These are phyloP conservation scores for Puccinia coronata DNA, from an alignment of 1,284 basidiomycete genomes.

Conservation along the genomic window DNA sequence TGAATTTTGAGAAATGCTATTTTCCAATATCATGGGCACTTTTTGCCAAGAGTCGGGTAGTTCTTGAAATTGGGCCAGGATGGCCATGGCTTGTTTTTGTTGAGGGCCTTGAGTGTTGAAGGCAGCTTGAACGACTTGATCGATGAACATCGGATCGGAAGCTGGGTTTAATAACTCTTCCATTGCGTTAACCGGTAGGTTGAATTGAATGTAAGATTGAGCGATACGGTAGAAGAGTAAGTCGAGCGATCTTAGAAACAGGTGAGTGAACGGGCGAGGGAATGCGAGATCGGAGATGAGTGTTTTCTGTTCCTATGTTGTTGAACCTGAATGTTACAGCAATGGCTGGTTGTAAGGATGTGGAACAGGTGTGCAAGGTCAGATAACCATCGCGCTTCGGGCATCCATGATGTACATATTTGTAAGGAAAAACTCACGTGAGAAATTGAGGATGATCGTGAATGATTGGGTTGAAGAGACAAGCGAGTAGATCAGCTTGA, in stretches of 20 bases:
- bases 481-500: too few species aligned
- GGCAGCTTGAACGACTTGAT: constrained; percentile 74
- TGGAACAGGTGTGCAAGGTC: too few species aligned
- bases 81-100: constrained; percentile 55
- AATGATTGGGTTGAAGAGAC: too few species aligned
- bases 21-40: constrained; percentile 90
- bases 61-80: constrained; percentile 93
- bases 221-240: not conserved
- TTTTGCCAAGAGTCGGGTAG: constrained; percentile 97
- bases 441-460: too few species aligned
- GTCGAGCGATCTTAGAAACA: not conserved
- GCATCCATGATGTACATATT: too few species aligned
- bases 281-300: too few species aligned
- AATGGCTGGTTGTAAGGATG: too few species aligned
- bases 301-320: too few species aligned
- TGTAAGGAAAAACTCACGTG: too few species aligned
- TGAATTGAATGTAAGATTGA: not conserved
- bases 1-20: constrained; percentile 79
- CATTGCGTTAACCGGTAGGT: constrained; percentile 21
- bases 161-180: constrained; percentile 51
- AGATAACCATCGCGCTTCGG: too few species aligned
- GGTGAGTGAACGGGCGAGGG: too few species aligned
- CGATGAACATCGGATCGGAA: constrained; percentile 73
- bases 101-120: constrained; percentile 77
- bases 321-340: too few species aligned